These are phyloP conservation scores for Coffea eugenioides DNA, from an alignment of 257 asterid genomes.

Conservation along the genomic window DNA sequence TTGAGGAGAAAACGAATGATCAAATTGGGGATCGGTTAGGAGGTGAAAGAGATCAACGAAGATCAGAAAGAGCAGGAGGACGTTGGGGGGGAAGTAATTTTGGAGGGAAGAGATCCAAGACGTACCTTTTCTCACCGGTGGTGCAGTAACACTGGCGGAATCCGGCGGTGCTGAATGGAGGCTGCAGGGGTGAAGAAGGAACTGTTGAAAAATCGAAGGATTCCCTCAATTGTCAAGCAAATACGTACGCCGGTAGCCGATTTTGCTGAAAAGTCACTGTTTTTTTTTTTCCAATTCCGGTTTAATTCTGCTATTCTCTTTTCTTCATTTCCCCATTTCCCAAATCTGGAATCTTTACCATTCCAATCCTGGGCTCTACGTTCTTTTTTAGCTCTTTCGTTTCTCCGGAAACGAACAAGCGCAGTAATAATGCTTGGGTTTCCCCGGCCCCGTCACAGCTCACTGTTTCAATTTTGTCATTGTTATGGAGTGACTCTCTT, in stretches of 20 bases:
- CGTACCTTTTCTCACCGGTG: conserved; percentile 3
- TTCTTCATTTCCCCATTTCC: background rate
- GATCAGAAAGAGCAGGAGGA: background rate
- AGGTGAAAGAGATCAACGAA: background rate
- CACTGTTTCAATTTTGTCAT: background rate
- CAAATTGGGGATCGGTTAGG: background rate
- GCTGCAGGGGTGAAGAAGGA: background rate
- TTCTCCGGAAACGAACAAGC: background rate
- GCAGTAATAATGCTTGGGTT: conserved; percentile 4
- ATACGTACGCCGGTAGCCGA: background rate
- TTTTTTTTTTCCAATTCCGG: background rate
- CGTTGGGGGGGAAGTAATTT: background rate
- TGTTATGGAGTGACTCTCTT: too few species aligned
- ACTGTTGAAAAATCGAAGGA: too few species aligned
- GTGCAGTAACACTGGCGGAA: background rate
- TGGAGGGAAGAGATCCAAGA: background rate
- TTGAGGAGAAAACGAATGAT: background rate
- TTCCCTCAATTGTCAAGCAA: background rate
- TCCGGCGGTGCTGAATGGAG: background rate
- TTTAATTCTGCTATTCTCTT: background rate
- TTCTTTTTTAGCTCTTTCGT: background rate
- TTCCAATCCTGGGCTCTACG: too few species aligned
- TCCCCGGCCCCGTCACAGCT: background rate
- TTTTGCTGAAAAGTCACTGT: background rate
- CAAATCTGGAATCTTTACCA: too few species aligned